A percentile compares a stretch with the other conserved stretches of the same genome.
phyloP scores from a whole-genome alignment of 2,329 filamentous ascomycete genomes.

The Neopestalotiopsis rosae region DNA sequence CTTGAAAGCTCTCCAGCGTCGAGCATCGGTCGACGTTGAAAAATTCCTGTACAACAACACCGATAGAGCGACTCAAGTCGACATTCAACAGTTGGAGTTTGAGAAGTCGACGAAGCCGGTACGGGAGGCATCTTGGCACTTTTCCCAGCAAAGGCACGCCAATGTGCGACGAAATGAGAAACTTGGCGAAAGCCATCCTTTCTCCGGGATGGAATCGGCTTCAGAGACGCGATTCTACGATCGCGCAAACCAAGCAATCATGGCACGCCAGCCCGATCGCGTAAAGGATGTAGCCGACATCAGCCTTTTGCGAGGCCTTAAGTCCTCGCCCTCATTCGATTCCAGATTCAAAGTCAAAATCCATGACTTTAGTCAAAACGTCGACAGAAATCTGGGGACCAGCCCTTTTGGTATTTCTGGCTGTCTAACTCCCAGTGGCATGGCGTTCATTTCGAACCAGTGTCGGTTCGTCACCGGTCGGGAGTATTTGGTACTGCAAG shows the following conservation, averaged over 20 bases:
- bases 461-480: slow-evolving; percentile 65
- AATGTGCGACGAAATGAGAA: slow-evolving; percentile 53
- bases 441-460: slow-evolving; percentile 64
- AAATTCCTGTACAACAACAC: slow-evolving; percentile 64
- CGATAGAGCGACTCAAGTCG: slow-evolving; percentile 57
- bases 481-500: slow-evolving; percentile 71
- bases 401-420: slow-evolving; percentile 61
- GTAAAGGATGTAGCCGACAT: slow-evolving; percentile 73
- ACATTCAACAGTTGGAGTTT: slow-evolving; percentile 51
- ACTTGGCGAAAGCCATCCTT: slow-evolving; percentile 60
- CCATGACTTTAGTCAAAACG: slow-evolving; percentile 75
- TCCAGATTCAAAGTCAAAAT: slow-evolving; percentile 48
- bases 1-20: slow-evolving; percentile 48
- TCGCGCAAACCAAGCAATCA: slow-evolving; percentile 36
- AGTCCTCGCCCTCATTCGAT: slow-evolving; percentile 48
- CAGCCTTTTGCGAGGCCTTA: slow-evolving; percentile 55
- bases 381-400: slow-evolving; percentile 62
- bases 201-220: slow-evolving; percentile 64
- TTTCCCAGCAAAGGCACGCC: slow-evolving; percentile 65
- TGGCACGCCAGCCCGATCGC: slow-evolving; percentile 57
- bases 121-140: slow-evolving; percentile 53
- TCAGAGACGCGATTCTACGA: slow-evolving; percentile 44
- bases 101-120: slow-evolving; percentile 33
- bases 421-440: slow-evolving; percentile 72
- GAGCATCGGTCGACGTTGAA: slow-evolving; percentile 66